phyloP scores from a whole-genome alignment of 2,329 filamentous ascomycete genomes.

The Beauveria australis region DNA sequence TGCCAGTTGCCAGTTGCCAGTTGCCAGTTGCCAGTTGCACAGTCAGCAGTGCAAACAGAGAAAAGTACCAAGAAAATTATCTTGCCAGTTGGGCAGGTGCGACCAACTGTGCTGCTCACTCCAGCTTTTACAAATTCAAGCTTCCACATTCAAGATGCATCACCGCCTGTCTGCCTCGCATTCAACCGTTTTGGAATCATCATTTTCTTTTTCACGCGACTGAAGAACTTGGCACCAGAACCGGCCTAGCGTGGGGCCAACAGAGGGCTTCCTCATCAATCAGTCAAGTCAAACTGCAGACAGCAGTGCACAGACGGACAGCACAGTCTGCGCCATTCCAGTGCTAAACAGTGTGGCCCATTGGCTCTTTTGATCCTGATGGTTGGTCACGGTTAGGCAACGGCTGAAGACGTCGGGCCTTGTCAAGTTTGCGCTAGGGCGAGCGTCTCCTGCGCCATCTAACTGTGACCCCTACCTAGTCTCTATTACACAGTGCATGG shows the following conservation, averaged over 20 bases:
- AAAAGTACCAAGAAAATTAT: neutral
- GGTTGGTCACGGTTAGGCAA: neutral
- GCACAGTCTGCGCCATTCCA: slow-evolving; percentile 6
- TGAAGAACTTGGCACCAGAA: neutral
- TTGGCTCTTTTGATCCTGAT: neutral
- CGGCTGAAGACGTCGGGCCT: neutral
- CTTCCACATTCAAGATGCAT: neutral
- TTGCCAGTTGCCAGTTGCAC: neutral
- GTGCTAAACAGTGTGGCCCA: neutral
- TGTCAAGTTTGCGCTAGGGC: neutral
- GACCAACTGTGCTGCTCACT: neutral
- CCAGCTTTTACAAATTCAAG: too few species aligned
- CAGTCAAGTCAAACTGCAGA: too few species aligned
- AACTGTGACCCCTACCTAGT: neutral
- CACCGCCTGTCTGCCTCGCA: neutral
- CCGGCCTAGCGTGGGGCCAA: neutral
- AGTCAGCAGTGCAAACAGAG: neutral
- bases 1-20: too few species aligned
- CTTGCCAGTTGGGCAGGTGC: neutral
- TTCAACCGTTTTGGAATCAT: too few species aligned
- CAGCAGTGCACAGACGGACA: neutral
- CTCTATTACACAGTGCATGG: neutral
- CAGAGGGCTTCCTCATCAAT: neutral
- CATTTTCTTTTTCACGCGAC: neutral
- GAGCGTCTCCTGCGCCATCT: neutral